Conservation (phyloP, 2,329 filamentous ascomycete species). For the Amylocarpus encephaloides region DNA sequence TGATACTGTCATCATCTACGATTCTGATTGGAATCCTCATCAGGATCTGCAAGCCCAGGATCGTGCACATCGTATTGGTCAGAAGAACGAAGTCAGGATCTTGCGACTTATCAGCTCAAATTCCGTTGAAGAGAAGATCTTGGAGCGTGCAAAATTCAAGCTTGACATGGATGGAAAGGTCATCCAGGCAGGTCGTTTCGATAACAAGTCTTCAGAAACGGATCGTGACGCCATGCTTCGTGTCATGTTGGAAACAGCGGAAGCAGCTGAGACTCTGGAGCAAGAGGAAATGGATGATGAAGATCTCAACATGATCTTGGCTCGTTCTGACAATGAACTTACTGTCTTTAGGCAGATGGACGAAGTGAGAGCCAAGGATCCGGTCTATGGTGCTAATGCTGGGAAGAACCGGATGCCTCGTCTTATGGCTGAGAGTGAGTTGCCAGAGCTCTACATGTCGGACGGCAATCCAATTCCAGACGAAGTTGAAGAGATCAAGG, state of each 20-base stretch:
- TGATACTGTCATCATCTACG: constrained; percentile 98
- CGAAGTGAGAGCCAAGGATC: constrained; percentile 59
- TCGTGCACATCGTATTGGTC: constrained; percentile 98
- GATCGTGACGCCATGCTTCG: constrained; percentile 96
- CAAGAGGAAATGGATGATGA: constrained; percentile 99
- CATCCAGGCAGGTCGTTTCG: constrained; percentile 98
- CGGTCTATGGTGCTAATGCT: constrained; percentile 62
- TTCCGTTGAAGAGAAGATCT: constrained; percentile 96
- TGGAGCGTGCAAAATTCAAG: constrained; percentile 95
- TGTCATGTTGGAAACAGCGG: constrained; percentile 81
- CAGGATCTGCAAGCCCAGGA: constrained; percentile 98
- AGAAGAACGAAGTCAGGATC: constrained; percentile 99
- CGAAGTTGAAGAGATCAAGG: constrained; percentile 69
- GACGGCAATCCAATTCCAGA: constrained; percentile 78
- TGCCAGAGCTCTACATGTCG: constrained; percentile 88
- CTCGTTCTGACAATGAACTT: constrained; percentile 78
- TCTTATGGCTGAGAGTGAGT: constrained; percentile 78
- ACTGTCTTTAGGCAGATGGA: constrained; percentile 76
- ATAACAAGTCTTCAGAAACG: constrained; percentile 98
- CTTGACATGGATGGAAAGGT: constrained; percentile 99
- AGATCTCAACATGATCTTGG: constrained; percentile 90
- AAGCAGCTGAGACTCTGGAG: constrained; percentile 61
- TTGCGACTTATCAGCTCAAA: constrained; percentile 92
- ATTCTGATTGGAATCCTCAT: constrained; percentile 99
- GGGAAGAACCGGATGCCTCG: constrained; percentile 63